These are phyloP conservation scores for Gracilaria vermiculophylla DNA, from an alignment of 23 red algal species.

Conservation along the genomic window DNA sequence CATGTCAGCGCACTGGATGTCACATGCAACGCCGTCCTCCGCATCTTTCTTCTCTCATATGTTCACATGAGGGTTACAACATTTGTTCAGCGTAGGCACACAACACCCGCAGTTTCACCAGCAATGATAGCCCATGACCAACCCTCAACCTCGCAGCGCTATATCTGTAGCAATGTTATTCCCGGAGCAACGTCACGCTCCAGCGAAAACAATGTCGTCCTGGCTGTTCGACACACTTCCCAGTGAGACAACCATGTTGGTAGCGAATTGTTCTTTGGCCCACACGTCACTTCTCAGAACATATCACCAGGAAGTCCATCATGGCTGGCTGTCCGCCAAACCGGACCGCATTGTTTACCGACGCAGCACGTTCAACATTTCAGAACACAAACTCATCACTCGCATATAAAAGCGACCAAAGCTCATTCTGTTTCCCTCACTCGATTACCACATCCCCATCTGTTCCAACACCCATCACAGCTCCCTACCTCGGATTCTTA, in stretches of 20 bases:
- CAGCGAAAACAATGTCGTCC: background rate
- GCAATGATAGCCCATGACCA: background rate
- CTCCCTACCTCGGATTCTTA: background rate
- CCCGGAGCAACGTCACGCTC: background rate
- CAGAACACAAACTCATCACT: background rate
- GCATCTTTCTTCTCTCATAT: background rate
- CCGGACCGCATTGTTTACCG: constrained; percentile 11
- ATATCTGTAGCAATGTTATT: background rate
- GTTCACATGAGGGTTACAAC: background rate
- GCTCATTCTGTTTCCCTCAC: background rate
- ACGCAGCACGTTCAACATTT: background rate
- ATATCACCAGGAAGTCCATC: background rate
- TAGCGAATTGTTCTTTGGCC: background rate
- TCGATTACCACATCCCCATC: background rate
- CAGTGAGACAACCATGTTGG: background rate
- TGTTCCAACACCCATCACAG: background rate
- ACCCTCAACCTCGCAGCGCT: background rate
- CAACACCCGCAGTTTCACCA: background rate
- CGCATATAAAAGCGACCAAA: background rate
- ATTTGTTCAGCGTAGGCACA: background rate
- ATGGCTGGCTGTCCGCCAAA: constrained; percentile 6
- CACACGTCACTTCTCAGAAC: constrained; percentile 26
- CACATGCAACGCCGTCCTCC: background rate
- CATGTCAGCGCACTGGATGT: background rate
- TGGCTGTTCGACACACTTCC: background rate